Conservation (phyloP, 108 stramenopile genomes). For the Cyclotella baltica region DNA sequence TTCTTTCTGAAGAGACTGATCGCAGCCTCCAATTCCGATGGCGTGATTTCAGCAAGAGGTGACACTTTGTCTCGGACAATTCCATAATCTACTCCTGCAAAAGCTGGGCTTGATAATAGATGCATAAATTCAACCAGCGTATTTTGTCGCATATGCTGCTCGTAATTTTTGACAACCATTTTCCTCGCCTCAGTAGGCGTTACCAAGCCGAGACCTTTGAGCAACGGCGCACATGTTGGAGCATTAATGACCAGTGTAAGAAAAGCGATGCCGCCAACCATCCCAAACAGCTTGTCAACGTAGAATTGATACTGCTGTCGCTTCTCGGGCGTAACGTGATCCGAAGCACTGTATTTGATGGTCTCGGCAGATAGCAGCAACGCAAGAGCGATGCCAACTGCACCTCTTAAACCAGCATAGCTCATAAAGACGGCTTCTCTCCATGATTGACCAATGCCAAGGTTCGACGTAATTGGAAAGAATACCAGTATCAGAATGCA, state of each 20-base stretch:
- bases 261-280: constrained; percentile 65
- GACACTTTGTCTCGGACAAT: constrained; percentile 36
- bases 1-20: constrained; percentile 10
- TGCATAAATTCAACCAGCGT: constrained; percentile 19
- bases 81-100: constrained; percentile 26
- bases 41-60: constrained; percentile 23
- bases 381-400: constrained; percentile 86
- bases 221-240: constrained; percentile 42
- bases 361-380: constrained; percentile 71
- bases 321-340: not conserved
- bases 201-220: constrained; percentile 37
- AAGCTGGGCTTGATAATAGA: constrained; percentile 18
- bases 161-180: constrained; percentile 23
- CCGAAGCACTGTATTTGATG: constrained; percentile 5
- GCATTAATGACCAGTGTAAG: constrained; percentile 70
- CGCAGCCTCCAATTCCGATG: constrained; percentile 26
- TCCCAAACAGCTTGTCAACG: constrained; percentile 22
- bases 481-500: constrained; percentile 53
- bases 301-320: constrained; percentile 1
- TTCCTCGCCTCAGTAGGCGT: constrained; percentile 28
- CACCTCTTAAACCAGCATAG: constrained; percentile 85
- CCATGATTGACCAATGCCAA: constrained; percentile 64
- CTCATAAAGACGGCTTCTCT: constrained; percentile 72
- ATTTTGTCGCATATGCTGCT: constrained; percentile 20
- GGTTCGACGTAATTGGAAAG: constrained; percentile 74